phyloP scores from a whole-genome alignment of 169 alveolate genomes.

The Theileria sp. region DNA sequence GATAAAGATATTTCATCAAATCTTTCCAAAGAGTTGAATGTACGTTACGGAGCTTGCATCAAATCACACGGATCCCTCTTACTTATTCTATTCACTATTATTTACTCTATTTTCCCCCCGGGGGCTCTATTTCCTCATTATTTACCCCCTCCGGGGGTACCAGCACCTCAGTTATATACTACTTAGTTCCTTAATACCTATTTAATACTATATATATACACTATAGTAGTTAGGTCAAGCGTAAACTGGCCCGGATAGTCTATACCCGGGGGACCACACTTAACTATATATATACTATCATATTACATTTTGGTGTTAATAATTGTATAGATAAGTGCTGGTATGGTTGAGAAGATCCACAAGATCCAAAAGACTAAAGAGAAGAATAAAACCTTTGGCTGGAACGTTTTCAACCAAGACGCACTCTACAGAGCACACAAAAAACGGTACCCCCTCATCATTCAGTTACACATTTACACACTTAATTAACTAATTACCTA shows the following conservation, averaged over 20 bases:
- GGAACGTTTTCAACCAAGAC: conserved; percentile 89
- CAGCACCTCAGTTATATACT: no score
- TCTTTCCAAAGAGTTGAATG: conserved; percentile 5
- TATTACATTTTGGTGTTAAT: not conserved
- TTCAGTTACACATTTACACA: not conserved
- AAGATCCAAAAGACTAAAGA: conserved; percentile 31
- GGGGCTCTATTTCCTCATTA: no score
- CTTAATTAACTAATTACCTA: not conserved
- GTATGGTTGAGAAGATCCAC: conserved; percentile 45
- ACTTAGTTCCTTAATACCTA: no score
- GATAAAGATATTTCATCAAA: not conserved
- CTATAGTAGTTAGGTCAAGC: no score
- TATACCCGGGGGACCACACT: not conserved
- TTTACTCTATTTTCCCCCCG: no score
- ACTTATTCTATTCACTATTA: no score
- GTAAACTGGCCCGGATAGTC: no score
- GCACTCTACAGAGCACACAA: conserved; percentile 86
- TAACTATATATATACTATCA: not conserved
- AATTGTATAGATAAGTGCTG: conserved; percentile 49
- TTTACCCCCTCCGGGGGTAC: no score
- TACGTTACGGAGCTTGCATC: not conserved
- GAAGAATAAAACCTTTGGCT: conserved; percentile 77
- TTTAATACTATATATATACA: no score
- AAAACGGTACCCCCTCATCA: conserved; percentile 68
- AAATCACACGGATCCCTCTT: no score